A percentile compares a stretch with the other conserved stretches of the same genome.
phyloP scores from a whole-genome alignment of 257 asterid species.

The Cinchona pubescens region DNA sequence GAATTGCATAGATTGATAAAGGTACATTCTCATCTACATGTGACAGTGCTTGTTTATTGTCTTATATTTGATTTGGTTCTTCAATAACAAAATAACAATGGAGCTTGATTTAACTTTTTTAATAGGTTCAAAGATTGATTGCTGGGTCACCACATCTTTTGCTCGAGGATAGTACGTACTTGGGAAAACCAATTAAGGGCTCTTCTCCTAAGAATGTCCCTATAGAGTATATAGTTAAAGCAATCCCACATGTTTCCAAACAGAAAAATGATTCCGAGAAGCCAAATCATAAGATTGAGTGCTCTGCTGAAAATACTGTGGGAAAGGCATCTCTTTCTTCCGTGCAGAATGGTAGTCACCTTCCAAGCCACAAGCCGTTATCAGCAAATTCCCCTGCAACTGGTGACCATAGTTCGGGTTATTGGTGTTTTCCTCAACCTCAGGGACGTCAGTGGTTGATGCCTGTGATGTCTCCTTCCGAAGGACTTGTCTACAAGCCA shows the following conservation, averaged over 20 bases:
- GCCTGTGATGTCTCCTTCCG: constrained; percentile 90
- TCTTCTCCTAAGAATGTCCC: constrained; percentile 46
- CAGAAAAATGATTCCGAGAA: constrained; percentile 33
- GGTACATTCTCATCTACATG: no score
- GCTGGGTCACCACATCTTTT: constrained; percentile 63
- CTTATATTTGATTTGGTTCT: background rate
- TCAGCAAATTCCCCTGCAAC: constrained; percentile 23
- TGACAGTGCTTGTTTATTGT: background rate
- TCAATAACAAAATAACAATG: background rate
- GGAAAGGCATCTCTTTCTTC: constrained; percentile 44
- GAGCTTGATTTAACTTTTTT: constrained; percentile 1
- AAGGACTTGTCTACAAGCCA: constrained; percentile 86
- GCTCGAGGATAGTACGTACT: constrained; percentile 42
- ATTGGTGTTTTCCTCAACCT: constrained; percentile 46
- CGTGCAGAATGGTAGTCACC: constrained; percentile 34
- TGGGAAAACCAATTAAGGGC: constrained; percentile 42
- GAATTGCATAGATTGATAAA: constrained; percentile 88
- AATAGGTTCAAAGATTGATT: constrained; percentile 75
- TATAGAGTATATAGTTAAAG: constrained; percentile 35
- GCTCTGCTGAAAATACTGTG: constrained; percentile 57
- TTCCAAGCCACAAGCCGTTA: constrained; percentile 26
- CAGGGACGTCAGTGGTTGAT: constrained; percentile 79
- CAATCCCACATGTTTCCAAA: constrained; percentile 34
- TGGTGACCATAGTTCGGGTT: constrained; percentile 30
- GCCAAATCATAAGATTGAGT: constrained; percentile 48